A percentile compares a stretch with the other conserved stretches of the same genome.
Conservation (phyloP, 1,139 yeast species). For the Scheffersomyces quercinus region DNA sequence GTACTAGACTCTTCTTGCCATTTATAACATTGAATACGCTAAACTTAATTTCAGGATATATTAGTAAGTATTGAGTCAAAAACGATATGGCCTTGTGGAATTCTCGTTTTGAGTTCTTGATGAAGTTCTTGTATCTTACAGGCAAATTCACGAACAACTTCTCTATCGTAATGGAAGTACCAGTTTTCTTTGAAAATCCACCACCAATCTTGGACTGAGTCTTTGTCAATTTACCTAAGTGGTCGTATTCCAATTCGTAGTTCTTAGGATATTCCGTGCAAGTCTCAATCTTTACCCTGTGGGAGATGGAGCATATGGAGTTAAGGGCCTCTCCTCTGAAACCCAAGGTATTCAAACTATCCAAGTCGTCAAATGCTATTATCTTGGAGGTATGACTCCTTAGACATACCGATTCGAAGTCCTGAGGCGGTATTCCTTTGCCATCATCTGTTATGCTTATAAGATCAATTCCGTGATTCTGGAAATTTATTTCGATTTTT, state of each 20-base stretch:
- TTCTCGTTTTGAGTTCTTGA: conserved; percentile 68
- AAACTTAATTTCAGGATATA: conserved; percentile 57
- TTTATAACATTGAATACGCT: conserved; percentile 54
- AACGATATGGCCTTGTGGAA: conserved; percentile 63
- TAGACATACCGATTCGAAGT: conserved; percentile 61
- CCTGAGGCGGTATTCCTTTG: conserved; percentile 60
- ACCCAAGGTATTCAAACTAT: conserved; percentile 59
- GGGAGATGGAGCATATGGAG: conserved; percentile 63
- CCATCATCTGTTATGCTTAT: conserved; percentile 81
- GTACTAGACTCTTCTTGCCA: conserved; percentile 50
- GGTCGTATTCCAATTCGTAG: conserved; percentile 50
- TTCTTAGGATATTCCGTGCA: conserved; percentile 63
- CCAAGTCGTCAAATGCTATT: conserved; percentile 54
- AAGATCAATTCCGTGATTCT: conserved; percentile 73
- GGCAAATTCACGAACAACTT: conserved; percentile 67
- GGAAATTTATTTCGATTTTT: conserved; percentile 64
- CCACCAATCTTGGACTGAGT: conserved; percentile 48
- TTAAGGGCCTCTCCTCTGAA: conserved; percentile 87
- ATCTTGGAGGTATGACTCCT: conserved; percentile 86
- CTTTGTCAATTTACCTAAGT: conserved; percentile 48
- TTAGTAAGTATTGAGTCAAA: conserved; percentile 69
- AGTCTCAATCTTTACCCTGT: conserved; percentile 54
- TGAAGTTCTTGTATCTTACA: conserved; percentile 71
- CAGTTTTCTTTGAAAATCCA: conserved; percentile 32
- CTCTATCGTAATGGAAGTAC: conserved; percentile 56